phyloP scores from a whole-genome alignment of 768 basidiomycete genomes.

The Pleurotus pulmonarius region DNA sequence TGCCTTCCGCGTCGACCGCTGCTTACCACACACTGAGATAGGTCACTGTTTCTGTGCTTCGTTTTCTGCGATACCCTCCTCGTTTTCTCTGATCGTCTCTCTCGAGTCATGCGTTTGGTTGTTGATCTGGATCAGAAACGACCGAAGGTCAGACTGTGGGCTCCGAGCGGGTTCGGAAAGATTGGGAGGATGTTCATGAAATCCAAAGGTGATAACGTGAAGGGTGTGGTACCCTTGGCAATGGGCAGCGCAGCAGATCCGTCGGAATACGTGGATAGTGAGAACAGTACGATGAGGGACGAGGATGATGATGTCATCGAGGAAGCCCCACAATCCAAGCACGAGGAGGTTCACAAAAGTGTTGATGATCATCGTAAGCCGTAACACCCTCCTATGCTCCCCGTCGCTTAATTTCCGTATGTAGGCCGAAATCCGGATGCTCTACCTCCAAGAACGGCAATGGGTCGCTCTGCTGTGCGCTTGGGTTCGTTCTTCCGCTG shows the following conservation, averaged over 20 bases:
- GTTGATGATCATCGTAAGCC: neutral
- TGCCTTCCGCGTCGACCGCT: too few relatives aligned
- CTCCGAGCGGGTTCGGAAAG: slow-evolving; percentile 37
- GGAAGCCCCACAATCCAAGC: neutral
- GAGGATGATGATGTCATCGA: slow-evolving; percentile 12
- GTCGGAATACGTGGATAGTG: slow-evolving; percentile 20
- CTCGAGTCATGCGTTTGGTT: slow-evolving; percentile 26
- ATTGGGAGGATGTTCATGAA: slow-evolving; percentile 31
- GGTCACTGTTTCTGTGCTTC: slow-evolving; percentile 42
- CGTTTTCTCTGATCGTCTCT: slow-evolving; percentile 33
- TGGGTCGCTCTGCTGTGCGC: slow-evolving; percentile 27
- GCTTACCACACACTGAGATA: too few relatives aligned
- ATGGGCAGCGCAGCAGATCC: slow-evolving; percentile 35
- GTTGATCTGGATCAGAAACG: slow-evolving; percentile 32
- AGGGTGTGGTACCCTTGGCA: slow-evolving; percentile 22
- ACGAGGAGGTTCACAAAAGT: too few relatives aligned
- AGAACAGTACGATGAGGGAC: neutral
- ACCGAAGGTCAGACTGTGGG: slow-evolving; percentile 34
- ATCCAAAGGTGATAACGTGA: slow-evolving; percentile 16
- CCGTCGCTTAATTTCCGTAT: too few relatives aligned
- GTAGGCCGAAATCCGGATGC: slow-evolving; percentile 39
- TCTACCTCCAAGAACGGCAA: slow-evolving; percentile 30
- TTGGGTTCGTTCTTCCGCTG: slow-evolving; percentile 31
- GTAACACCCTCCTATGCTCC: too few relatives aligned
- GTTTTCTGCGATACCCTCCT: slow-evolving; percentile 41